Evolutionary conservation across 2,329 filamentous ascomycete genomes (phyloP), one percentile per base, ranked within the genome.

Genomic region (Acarospora socialis): DNA sequence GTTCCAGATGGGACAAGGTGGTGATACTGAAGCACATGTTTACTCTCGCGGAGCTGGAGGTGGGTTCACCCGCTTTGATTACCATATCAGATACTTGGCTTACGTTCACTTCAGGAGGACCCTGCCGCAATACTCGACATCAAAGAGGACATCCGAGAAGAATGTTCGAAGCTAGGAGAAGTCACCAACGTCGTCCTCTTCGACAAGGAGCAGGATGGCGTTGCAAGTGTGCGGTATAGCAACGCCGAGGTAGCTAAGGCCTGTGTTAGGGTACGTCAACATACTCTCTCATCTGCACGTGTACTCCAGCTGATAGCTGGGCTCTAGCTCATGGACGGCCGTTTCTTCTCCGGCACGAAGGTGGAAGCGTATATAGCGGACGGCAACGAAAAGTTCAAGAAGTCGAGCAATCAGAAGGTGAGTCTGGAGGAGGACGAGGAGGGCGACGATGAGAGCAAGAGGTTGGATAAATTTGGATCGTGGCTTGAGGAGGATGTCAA

Each of bases 21-120:
- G 86, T 93, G 17, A 76, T 95, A 36, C 60, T 98, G 41, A 82
- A 82, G 50, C 76, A 92, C 57, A 92, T 93, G 78, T 98, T 98
- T 56, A 92, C 83, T 1, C 65, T 87, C 24, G 53, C 77, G 39
- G 82, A 93, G 58, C 65, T 95, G 16, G 76, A 84, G 46, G 62
- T 63, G 43, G 28, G 47, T 31, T 19, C 5, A 9, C 8, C 20
- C 5, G 6, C 14, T 33, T 13, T 9, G 4, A 19, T n/a, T 13
- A 15, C 10, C 19, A 9, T 16, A 13, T 18, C n/a, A n/a, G n/a
- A n/a, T n/a, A n/a, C n/a, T n/a, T 17, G 23, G 26, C 28, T 23
- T 6, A 7, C 12, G 23, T 25, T 24, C n/a, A 7, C 10, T 21
- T 9, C 32, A 65, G 44, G 81, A 92, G 49, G 86, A 95, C 47